phyloP scores from a whole-genome alignment of 2,329 filamentous ascomycete species.

The Parafenestella ontariensis region DNA sequence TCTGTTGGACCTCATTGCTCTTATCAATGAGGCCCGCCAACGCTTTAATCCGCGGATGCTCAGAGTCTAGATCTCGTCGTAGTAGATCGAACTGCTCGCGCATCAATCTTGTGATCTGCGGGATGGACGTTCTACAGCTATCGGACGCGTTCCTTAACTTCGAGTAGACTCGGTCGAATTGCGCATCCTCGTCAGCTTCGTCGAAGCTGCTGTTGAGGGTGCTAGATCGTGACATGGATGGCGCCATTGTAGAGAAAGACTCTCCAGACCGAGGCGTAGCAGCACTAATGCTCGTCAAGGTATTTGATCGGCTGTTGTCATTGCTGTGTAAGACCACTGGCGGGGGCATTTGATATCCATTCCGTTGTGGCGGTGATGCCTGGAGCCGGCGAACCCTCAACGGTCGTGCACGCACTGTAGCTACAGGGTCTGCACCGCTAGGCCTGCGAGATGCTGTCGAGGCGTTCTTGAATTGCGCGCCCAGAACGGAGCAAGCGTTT shows the following conservation, averaged over 20 bases:
- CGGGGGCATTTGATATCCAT: constrained; percentile 43
- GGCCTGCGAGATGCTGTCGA: constrained; percentile 29
- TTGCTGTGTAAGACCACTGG: constrained; percentile 54
- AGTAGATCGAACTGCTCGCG: constrained; percentile 38
- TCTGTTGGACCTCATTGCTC: constrained; percentile 73
- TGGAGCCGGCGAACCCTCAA: constrained; percentile 41
- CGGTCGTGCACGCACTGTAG: constrained; percentile 40
- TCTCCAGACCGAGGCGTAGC: constrained; percentile 83
- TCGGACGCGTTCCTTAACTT: constrained; percentile 77
- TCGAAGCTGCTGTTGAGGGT: constrained; percentile 68
- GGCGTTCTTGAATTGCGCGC: constrained; percentile 46
- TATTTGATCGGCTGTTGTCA: constrained; percentile 61
- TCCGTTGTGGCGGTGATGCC: constrained; percentile 43
- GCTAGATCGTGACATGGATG: constrained; percentile 53
- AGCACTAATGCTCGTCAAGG: constrained; percentile 56
- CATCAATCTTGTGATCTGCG: constrained; percentile 51
- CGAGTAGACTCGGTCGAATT: constrained; percentile 83
- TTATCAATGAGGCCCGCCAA: constrained; percentile 71
- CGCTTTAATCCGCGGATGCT: constrained; percentile 44
- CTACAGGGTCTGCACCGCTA: constrained; percentile 25
- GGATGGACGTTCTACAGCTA: constrained; percentile 74
- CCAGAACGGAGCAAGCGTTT: constrained; percentile 63
- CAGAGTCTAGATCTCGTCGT: constrained; percentile 41
- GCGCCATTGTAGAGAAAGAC: constrained; percentile 70
- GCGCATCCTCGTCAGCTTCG: constrained; percentile 73